A percentile compares a stretch with the other conserved stretches of the same genome.
Evolutionary conservation across 75 land plant species (phyloP).

Genomic region (Selaginella tamariscina): DNA sequence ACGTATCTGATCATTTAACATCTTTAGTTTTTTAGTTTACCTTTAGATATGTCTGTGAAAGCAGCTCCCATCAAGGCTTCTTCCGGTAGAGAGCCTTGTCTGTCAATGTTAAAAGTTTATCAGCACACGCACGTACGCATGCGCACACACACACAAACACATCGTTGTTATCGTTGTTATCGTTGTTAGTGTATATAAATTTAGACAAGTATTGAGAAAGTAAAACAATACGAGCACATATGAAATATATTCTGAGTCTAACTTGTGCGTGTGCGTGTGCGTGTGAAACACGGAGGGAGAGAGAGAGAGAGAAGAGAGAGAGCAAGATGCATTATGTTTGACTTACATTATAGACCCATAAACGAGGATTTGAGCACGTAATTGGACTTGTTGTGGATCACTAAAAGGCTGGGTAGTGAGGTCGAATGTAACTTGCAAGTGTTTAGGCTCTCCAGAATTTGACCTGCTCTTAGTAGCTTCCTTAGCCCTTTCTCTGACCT

Average conservation of each 20-base stretch:
- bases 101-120: no score
- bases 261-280: no score
- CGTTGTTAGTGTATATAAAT: no score
- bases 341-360: conserved; percentile 90
- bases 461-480: neutral
- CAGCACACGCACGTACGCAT: no score
- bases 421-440: neutral
- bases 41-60: conserved; percentile 11
- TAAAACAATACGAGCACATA: no score
- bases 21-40: no score
- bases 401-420: conserved; percentile 49
- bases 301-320: neutral
- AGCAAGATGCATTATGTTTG: neutral
- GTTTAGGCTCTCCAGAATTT: neutral
- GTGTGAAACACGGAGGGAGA: no score
- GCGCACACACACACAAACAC: no score
- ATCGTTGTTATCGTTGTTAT: no score
- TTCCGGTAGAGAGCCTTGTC: conserved; percentile 13
- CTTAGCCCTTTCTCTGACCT: neutral
- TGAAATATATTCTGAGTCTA: no score
- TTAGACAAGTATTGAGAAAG: no score
- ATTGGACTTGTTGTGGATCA: conserved; percentile 72
- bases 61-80: conserved; percentile 15
- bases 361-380: conserved; percentile 86
- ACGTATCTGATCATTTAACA: neutral